Evolutionary conservation across 805 yeast genomes (phyloP).

Genomic region (Kluyveromyces aestuarii): DNA sequence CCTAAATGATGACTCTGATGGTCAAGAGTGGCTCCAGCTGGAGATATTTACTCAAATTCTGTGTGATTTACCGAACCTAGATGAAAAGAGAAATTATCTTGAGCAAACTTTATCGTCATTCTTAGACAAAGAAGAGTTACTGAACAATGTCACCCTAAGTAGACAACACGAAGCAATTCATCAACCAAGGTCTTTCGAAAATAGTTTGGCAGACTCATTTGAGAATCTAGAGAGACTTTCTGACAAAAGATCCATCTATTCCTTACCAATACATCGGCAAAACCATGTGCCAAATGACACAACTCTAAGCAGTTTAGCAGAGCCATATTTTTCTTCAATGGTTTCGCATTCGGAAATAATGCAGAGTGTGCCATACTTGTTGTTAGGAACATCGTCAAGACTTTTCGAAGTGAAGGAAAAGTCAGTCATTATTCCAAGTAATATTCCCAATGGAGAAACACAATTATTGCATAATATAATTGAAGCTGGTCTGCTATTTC

Average conservation of each 20-base stretch:
- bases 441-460: constrained; percentile 46
- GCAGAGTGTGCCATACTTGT: constrained; percentile 40
- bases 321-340: constrained; percentile 28
- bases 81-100: constrained; percentile 1
- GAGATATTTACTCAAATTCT: neutral
- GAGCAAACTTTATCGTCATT: neutral
- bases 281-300: constrained; percentile 6
- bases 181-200: neutral
- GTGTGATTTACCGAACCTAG: neutral
- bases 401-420: constrained; percentile 38
- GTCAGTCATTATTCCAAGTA: constrained; percentile 37
- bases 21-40: neutral
- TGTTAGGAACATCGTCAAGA: constrained; percentile 55
- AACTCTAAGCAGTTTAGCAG: constrained; percentile 14
- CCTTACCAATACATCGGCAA: constrained; percentile 11
- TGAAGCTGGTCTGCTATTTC: constrained; percentile 67
- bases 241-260: constrained; percentile 30
- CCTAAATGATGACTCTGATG: neutral
- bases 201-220: constrained; percentile 31
- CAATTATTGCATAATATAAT: constrained; percentile 46
- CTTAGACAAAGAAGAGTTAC: neutral
- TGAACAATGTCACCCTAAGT: neutral
- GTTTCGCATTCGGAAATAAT: constrained; percentile 36
- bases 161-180: neutral
- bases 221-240: constrained; percentile 32